Evolutionary conservation across 768 basidiomycete species (phyloP).

Genomic region (Amylocystis lapponica): DNA sequence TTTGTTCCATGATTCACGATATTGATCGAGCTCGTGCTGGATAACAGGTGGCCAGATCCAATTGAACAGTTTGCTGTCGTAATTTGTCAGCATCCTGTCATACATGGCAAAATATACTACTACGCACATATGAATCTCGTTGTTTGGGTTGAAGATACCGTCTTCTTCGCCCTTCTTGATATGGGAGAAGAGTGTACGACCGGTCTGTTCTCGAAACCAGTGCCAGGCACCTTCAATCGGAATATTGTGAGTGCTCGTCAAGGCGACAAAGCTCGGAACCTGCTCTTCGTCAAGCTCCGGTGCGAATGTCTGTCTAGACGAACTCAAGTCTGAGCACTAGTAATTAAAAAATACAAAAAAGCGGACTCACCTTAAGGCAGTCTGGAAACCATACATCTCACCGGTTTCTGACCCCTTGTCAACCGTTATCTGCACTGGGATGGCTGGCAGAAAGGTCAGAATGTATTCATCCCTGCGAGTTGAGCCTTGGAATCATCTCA

Average conservation of each 20-base stretch:
- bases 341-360: too few species aligned
- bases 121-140: neutral
- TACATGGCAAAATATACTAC: neutral
- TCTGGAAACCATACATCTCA: constrained; percentile 18
- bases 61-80: constrained; percentile 22
- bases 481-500: constrained; percentile 8
- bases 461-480: neutral
- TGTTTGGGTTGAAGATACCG: constrained; percentile 8
- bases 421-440: constrained; percentile 22
- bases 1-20: constrained; percentile 26
- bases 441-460: constrained; percentile 11
- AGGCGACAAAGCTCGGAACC: neutral
- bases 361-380: constrained; percentile 2
- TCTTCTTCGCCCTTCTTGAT: constrained; percentile 10
- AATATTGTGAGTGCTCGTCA: constrained; percentile 15
- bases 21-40: constrained; percentile 24
- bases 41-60: constrained; percentile 29
- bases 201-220: constrained; percentile 14
- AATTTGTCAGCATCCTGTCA: constrained; percentile 3
- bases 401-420: constrained; percentile 30
- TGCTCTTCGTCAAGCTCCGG: neutral
- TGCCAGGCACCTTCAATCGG: constrained; percentile 15
- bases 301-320: neutral
- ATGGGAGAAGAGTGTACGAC: constrained; percentile 11
- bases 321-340: neutral